Percentiles rank a stretch among this genome's conserved stretches.
Conservation (phyloP, 2,329 filamentous ascomycete species). For the Ramularia collo-cygni region DNA sequence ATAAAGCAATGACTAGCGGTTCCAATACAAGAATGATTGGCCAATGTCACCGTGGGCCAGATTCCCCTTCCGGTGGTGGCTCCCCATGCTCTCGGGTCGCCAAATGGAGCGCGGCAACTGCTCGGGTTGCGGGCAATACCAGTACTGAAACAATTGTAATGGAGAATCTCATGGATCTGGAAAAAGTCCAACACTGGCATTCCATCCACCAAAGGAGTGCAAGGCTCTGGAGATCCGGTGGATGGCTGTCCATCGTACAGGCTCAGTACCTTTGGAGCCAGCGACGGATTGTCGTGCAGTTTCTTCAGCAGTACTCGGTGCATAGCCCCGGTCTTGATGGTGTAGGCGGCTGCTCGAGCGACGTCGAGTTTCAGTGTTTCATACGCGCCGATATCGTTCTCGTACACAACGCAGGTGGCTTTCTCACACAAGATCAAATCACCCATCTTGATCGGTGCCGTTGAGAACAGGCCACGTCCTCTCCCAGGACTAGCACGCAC, state of each 20-base stretch:
- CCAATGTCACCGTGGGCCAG: constrained; percentile 1
- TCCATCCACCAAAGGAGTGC: constrained; percentile 2
- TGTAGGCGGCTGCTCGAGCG: too few species aligned
- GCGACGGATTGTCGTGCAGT: constrained; percentile 1
- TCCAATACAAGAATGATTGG: constrained; percentile 14
- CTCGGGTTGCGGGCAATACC: too few species aligned
- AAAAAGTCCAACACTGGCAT: constrained; percentile 11
- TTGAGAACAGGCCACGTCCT: constrained; percentile 9
- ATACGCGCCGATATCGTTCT: constrained; percentile 5
- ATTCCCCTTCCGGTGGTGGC: too few species aligned
- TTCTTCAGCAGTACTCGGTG: constrained; percentile 7
- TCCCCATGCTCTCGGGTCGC: too few species aligned
- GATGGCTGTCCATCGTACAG: constrained; percentile 6
- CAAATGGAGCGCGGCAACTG: too few species aligned
- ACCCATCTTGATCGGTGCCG: constrained; percentile 3
- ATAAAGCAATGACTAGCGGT: constrained; percentile 12
- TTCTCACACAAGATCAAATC: constrained; percentile 7
- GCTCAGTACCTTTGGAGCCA: constrained; percentile 5
- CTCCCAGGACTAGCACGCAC: not conserved
- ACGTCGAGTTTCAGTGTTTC: too few species aligned
- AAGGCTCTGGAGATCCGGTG: not conserved
- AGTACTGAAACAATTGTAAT: constrained; percentile 10
- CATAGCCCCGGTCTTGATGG: constrained; percentile 1
- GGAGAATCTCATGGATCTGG: constrained; percentile 11
- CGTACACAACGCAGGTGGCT: constrained; percentile 5